phyloP scores from a whole-genome alignment of 345 rosid genomes.

The Lumnitzera littorea region DNA sequence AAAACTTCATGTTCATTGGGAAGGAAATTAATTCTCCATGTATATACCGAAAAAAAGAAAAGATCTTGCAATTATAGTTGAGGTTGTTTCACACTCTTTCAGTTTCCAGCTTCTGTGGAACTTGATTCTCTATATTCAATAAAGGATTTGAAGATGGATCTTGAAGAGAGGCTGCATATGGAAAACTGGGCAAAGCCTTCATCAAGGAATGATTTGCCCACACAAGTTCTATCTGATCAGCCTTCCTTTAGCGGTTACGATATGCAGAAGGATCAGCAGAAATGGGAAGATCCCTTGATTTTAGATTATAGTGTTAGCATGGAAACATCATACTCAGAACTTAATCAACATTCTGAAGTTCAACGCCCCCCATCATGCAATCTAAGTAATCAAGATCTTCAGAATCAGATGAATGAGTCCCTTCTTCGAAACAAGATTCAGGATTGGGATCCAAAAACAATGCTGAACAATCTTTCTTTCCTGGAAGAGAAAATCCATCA shows the following conservation, averaged over 20 bases:
- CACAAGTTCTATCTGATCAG: conserved; percentile 22
- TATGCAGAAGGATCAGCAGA: conserved; percentile 34
- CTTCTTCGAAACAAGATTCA: conserved; percentile 34
- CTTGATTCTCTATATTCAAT: conserved; percentile 2
- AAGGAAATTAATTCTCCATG: too few species aligned
- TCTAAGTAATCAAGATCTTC: conserved; percentile 20
- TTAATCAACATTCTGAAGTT: conserved; percentile 23
- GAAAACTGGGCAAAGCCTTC: conserved; percentile 52
- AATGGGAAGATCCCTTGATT: conserved; percentile 54
- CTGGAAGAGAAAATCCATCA: conserved; percentile 86
- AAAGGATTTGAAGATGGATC: conserved; percentile 43
- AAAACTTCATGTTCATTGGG: too few species aligned
- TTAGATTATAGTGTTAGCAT: conserved; percentile 39
- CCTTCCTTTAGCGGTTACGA: conserved; percentile 26
- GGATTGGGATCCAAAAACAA: conserved; percentile 84
- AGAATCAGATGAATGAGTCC: conserved; percentile 26
- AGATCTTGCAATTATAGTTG: too few species aligned
- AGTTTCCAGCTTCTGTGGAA: too few species aligned
- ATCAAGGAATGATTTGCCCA: conserved; percentile 23
- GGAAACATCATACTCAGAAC: conserved; percentile 37
- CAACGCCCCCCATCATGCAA: conserved; percentile 20
- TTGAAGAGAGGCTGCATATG: conserved; percentile 29
- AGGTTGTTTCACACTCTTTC: too few species aligned
- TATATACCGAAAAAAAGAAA: too few species aligned
- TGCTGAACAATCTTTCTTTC: conserved; percentile 74